A percentile compares a stretch with the other conserved stretches of the same genome.
These are phyloP conservation scores for Hanseniaspora sp. DNA, from an alignment of 1,139 yeast species.

Conservation along the genomic window DNA sequence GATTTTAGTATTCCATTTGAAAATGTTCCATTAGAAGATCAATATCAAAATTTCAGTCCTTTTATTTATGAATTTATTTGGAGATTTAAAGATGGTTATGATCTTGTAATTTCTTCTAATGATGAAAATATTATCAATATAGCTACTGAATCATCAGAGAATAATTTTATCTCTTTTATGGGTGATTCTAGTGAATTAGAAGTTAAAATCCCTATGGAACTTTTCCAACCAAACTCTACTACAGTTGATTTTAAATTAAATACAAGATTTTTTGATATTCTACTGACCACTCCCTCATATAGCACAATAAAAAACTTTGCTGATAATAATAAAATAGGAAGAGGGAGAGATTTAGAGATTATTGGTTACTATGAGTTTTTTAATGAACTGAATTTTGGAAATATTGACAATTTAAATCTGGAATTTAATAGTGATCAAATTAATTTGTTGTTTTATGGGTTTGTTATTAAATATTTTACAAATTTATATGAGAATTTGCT, in stretches of 20 bases:
- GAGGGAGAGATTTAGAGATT: slow-evolving; percentile 49
- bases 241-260: slow-evolving; percentile 42
- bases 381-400: slow-evolving; percentile 47
- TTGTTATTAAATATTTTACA: slow-evolving; percentile 61
- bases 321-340: slow-evolving; percentile 51
- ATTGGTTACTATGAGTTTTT: slow-evolving; percentile 58
- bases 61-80: slow-evolving; percentile 52
- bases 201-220: slow-evolving; percentile 49
- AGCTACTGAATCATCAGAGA: slow-evolving; percentile 73
- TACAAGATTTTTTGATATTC: slow-evolving; percentile 53
- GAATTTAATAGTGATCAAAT: slow-evolving; percentile 56
- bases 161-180: slow-evolving; percentile 61
- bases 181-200: slow-evolving; percentile 48
- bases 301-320: slow-evolving; percentile 70
- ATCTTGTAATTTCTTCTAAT: slow-evolving; percentile 64
- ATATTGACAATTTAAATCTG: slow-evolving; percentile 59
- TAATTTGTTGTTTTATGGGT: slow-evolving; percentile 67
- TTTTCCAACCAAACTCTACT: slow-evolving; percentile 47
- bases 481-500: slow-evolving; percentile 79
- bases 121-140: slow-evolving; percentile 80
- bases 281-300: slow-evolving; percentile 80
- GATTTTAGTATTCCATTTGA: slow-evolving; percentile 61
- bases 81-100: slow-evolving; percentile 42
- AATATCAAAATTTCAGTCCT: slow-evolving; percentile 45
- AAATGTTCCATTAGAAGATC: slow-evolving; percentile 59